Evolutionary conservation across 2,329 filamentous ascomycete genomes (phyloP).

Genomic region (Pyricularia pennisetigena): DNA sequence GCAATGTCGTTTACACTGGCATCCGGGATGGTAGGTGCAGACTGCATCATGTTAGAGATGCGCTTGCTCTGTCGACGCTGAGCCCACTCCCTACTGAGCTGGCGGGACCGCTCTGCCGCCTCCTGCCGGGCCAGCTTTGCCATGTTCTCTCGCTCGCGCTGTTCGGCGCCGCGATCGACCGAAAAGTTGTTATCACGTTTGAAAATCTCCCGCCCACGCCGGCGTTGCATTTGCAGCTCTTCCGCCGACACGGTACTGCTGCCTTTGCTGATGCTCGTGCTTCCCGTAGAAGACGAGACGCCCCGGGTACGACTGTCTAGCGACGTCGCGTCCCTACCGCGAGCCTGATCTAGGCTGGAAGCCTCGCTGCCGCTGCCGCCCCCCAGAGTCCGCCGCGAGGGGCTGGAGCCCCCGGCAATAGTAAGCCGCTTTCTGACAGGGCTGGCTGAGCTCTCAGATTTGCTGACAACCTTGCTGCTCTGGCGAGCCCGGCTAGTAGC

Average conservation of each 20-base stretch:
- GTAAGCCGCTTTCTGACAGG: conserved; percentile 19
- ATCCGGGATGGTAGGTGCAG: conserved; percentile 8
- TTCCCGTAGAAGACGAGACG: conserved; percentile 35
- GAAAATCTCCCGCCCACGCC: conserved; percentile 43
- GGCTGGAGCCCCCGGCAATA: conserved; percentile 3
- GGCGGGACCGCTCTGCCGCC: conserved; percentile 50
- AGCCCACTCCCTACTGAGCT: conserved; percentile 51
- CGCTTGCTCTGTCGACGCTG: conserved; percentile 34
- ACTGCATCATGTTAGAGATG: conserved; percentile 25
- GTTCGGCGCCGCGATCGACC: conserved; percentile 41
- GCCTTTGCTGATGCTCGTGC: conserved; percentile 29
- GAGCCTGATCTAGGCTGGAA: conserved; percentile 7
- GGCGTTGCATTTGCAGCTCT: conserved; percentile 39
- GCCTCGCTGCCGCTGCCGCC: conserved; percentile 5
- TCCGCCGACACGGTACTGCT: conserved; percentile 36
- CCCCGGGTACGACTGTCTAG: conserved; percentile 21
- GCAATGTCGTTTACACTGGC: background rate
- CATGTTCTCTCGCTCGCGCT: conserved; percentile 40
- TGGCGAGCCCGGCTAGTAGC: conserved; percentile 46
- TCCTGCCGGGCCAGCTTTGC: conserved; percentile 46
- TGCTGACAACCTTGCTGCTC: conserved; percentile 21
- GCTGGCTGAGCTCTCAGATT: conserved; percentile 5
- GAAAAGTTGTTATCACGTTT: conserved; percentile 38
- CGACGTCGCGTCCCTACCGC: conserved; percentile 19
- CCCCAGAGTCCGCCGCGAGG: background rate